A percentile compares a stretch with the other conserved stretches of the same genome.
Evolutionary conservation across 2,329 filamentous ascomycete genomes (phyloP).

Genomic region (Trichoderma pleuroti): DNA sequence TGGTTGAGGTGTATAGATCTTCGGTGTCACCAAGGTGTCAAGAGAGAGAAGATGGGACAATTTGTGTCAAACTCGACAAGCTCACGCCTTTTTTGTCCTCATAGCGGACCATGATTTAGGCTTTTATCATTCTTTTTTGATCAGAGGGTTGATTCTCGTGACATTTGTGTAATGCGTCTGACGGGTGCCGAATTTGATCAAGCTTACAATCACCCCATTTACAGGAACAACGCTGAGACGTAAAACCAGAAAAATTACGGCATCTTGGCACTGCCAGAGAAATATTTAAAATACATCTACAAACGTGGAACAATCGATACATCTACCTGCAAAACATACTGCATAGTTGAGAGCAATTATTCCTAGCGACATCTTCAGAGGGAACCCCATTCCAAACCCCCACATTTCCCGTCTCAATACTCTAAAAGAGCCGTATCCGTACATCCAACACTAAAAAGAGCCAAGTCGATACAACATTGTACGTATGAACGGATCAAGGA

Average conservation of each 20-base stretch:
- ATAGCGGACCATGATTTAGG: too few relatives aligned
- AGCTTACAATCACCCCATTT: neutral
- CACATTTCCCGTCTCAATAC: neutral
- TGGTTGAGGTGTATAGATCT: neutral
- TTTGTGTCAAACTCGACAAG: neutral
- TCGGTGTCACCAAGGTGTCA: neutral
- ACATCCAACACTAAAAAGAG: neutral
- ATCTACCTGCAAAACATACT: neutral
- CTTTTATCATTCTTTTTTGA: neutral
- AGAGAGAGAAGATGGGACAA: neutral
- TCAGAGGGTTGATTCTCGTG: neutral
- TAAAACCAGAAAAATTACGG: neutral
- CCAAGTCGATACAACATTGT: neutral
- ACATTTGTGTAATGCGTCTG: neutral
- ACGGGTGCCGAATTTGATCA: neutral
- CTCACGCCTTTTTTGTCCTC: neutral
- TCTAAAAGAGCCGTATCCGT: neutral
- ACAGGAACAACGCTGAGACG: neutral
- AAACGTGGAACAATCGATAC: neutral
- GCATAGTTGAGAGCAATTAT: neutral
- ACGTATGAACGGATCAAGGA: too few relatives aligned
- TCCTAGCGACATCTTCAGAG: neutral
- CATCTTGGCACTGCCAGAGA: too few relatives aligned
- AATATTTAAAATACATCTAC: neutral
- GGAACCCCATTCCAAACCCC: neutral